Conservation (phyloP, 148 eudicot genomes). For the Pharnaceum exiguum region DNA sequence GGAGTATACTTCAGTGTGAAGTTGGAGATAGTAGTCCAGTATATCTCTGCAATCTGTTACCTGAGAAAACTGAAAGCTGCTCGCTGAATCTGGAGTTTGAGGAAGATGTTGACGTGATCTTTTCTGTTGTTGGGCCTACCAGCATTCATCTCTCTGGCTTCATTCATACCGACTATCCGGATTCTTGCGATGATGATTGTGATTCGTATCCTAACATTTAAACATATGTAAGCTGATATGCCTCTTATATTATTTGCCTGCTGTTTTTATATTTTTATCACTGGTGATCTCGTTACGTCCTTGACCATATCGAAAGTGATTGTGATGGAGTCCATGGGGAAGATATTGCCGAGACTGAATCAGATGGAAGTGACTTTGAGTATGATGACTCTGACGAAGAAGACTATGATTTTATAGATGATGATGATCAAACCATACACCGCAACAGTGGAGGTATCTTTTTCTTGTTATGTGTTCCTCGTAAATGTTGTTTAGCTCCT, state of each 20-base stretch:
- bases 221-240: too few relatives aligned
- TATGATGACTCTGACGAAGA: slow-evolving; percentile 43
- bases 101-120: slow-evolving; percentile 69
- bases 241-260: neutral
- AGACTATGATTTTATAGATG: slow-evolving; percentile 34
- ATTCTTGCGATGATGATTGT: slow-evolving; percentile 24
- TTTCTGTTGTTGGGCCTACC: slow-evolving; percentile 78
- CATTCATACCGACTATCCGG: slow-evolving; percentile 29
- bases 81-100: slow-evolving; percentile 73
- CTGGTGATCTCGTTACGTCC: slow-evolving; percentile 23
- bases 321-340: slow-evolving; percentile 57
- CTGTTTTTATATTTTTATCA: neutral
- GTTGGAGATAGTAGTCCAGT: slow-evolving; percentile 69
- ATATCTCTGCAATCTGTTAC: slow-evolving; percentile 71
- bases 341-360: slow-evolving; percentile 41
- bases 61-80: slow-evolving; percentile 62
- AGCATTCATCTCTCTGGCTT: slow-evolving; percentile 84
- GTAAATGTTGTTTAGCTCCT: neutral
- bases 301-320: slow-evolving; percentile 62
- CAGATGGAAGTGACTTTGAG: slow-evolving; percentile 44
- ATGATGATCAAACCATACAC: slow-evolving; percentile 39
- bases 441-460: slow-evolving; percentile 79
- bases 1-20: slow-evolving; percentile 63
- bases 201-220: slow-evolving; percentile 69
- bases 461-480: neutral